A percentile compares a stretch with the other conserved stretches of the same genome.
Conservation (phyloP, 345 rosid species). For the Draba incana region DNA sequence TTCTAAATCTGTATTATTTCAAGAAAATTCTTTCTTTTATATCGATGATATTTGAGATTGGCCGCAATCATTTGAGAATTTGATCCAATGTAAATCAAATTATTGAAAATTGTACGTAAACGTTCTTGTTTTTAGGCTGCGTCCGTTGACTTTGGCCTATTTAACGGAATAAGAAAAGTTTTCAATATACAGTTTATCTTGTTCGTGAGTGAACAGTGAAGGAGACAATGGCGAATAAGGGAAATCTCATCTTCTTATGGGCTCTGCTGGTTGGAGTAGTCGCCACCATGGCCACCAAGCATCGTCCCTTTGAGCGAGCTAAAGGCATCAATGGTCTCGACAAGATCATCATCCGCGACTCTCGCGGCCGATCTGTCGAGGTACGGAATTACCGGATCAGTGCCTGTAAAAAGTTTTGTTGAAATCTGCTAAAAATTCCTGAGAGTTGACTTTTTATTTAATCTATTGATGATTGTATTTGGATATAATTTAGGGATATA, state of each 20-base stretch:
- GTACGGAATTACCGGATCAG: constrained; percentile 21
- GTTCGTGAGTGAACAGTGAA: neutral
- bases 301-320: constrained; percentile 43
- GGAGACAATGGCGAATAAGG: constrained; percentile 1
- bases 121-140: neutral
- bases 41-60: no score
- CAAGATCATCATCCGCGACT: constrained; percentile 64
- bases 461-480: neutral
- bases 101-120: neutral
- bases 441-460: no score
- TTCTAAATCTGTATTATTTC: neutral
- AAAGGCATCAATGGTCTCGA: constrained; percentile 71
- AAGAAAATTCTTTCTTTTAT: no score
- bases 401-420: no score
- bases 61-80: no score
- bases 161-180: neutral
- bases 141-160: neutral
- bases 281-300: constrained; percentile 19
- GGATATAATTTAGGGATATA: neutral
- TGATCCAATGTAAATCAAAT: neutral
- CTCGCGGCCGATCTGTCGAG: constrained; percentile 64
- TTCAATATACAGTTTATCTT: neutral
- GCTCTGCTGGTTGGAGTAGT: constrained; percentile 17
- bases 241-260: constrained; percentile 9
- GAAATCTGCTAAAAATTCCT: no score